Base-by-base conservation (phyloP, 106 monocot species). In the Ottelia alismoides region DNA sequence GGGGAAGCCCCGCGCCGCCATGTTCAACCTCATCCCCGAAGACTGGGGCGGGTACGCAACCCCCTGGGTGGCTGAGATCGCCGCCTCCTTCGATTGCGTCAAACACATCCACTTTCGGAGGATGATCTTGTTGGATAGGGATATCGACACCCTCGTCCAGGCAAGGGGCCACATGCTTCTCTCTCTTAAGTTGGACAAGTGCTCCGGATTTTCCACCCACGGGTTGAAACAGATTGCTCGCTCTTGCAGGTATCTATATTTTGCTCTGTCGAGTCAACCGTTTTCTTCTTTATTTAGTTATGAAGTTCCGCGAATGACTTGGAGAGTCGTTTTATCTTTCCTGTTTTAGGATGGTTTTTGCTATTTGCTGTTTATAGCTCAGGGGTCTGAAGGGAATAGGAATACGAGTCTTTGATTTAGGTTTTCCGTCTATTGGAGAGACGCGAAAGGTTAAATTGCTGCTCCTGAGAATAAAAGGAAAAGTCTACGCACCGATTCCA, bases 1-100 rank as follows among this genome's bases (percentile, higher is more conserved):
- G 67, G 88, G 85, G 12, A 96, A 96, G 71, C 94, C 94, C 0
- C 53, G 94, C 20, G 94, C 94, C 1, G 75, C 94, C 25, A 96
- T 96, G 94, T 96, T 85, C 71, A 85, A 96, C 65, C 74, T 96
- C 28, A 88, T 96, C 28, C 81, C 94, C 21, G 81, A 84, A 44
- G 81, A 84, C 56, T 96, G 94, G 94, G 94, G 94, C 1, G 94
- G 94, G 0, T 81, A 83, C 25, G 94, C 78, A 2, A 49, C 69
- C 3, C 88, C 94, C 26, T 96, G 94, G 94, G 23, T 96, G 28
- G 50, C 18, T 11, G 71, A 65, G 61, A 74, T 96, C 31, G 68
- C 93, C 0, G 51, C 50, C 2, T 54, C 61, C 44, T 79, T 96
- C 50, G 5, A 30, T 23, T 84, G 87, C 73, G 68, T 96, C 56